Base-by-base conservation (phyloP, 1,139 yeast genomes). In the Diutina ranongensis region DNA sequence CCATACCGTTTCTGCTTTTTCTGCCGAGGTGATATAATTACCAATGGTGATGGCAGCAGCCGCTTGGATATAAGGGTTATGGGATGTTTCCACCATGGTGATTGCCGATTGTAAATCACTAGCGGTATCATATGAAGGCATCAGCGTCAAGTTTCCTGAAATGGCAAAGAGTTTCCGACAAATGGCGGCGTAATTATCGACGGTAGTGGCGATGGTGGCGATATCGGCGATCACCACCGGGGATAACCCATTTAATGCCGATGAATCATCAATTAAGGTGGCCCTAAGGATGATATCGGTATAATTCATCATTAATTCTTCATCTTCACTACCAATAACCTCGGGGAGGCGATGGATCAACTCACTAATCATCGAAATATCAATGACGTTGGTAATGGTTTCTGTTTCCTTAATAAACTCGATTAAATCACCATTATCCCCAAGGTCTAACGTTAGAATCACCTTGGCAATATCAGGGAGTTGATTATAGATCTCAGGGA, bases 1-100 rank as follows among this genome's bases (percentile, higher is more conserved):
- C 42, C 42, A 38, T 12, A 38, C 42, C 10, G 22, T 32, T 5
- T 25, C 32, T 1, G 42, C 42, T 12, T 32, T 15, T n/a, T 13
- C 12, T 10, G 28, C 28, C 19, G 25, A 25, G 12, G 32, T 22
- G 3, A 38, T 25, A 32, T 38, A 38, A 21, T 38, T 38, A 10
- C 42, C 42, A 16, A 38, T n/a, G 13, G 42, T 38, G 21, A 38
- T 22, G 19, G 42, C 42, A 31, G 21, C n/a, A 4, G 42, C 42
- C 1, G 42, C 42, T 5, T 38, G 42, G 12, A 32, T 9, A 25
- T 38, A 38, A 12, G 27, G 27, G 18, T 35, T 35, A 4, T 35
- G 27, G 3, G 15, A 20, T 3, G 28, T 13, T 35, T 35, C 27
- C 27, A 35, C 27, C 7, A 16, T 28, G 3, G 27, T 22, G 16